phyloP scores from a whole-genome alignment of 78 protist species.

The Dictyostelium citrinum region DNA sequence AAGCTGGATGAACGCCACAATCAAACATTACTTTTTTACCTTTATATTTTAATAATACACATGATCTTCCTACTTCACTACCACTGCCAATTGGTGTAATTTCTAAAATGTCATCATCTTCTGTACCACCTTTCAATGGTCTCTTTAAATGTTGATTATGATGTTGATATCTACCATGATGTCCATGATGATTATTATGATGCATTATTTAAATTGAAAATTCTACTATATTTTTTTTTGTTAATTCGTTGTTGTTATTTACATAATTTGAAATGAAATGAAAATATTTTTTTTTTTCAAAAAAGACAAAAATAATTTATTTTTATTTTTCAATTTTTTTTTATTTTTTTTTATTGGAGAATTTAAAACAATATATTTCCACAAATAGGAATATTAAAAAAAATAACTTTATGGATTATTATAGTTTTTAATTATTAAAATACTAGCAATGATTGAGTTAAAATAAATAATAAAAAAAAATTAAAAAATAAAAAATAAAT shows the following conservation, averaged over 20 bases:
- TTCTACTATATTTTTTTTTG: neutral
- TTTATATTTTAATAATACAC: slow-evolving; percentile 89
- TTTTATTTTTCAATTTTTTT: too few relatives aligned
- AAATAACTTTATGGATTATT: too few relatives aligned
- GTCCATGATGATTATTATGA: neutral
- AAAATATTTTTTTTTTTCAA: neutral
- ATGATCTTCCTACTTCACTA: slow-evolving; percentile 88
- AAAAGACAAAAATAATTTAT: too few relatives aligned
- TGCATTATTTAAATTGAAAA: neutral
- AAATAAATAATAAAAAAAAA: too few relatives aligned
- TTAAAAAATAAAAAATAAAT: too few relatives aligned
- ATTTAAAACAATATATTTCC: too few relatives aligned
- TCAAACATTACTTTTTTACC: slow-evolving; percentile 95
- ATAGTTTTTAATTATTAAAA: too few relatives aligned
- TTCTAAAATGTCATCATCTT: slow-evolving; percentile 70
- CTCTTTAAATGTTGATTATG: slow-evolving; percentile 13
- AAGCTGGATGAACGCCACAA: slow-evolving; percentile 97
- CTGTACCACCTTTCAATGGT: slow-evolving; percentile 62
- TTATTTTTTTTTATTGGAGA: too few relatives aligned
- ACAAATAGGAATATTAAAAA: too few relatives aligned
- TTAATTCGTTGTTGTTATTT: neutral
- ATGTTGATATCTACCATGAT: slow-evolving; percentile 8
- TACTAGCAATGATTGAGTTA: too few relatives aligned
- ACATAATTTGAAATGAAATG: neutral
- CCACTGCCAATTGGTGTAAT: slow-evolving; percentile 86